Evolutionary conservation across 192 early-diverging fungal species (phyloP), one percentile per base, ranked within the genome.

Genomic region (Gaertneriomyces sp.): DNA sequence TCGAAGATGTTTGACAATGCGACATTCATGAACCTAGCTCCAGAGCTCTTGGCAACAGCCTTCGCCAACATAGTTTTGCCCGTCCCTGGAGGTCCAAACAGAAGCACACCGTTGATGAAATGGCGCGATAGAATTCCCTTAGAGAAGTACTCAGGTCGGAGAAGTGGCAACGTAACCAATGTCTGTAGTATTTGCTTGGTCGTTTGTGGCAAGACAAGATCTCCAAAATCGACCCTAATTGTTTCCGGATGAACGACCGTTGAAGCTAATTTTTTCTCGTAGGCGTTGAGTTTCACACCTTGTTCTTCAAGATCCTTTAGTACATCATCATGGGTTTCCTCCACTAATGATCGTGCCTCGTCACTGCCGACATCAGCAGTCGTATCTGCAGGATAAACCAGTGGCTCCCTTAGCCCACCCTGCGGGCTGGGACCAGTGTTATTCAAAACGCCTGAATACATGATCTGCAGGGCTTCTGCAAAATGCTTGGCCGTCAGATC

Each of bases 21-120:
- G 70, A 99, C 81, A 68, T 89, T 92, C 77, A 99, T 96, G 72
- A 99, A 99, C 6, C 88, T 91, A 0, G 97, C 97, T 42, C 89
- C 89, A 41, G 90, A 93, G 68, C 91, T 90, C 61, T 91, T 93
- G 7, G 84, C 84, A 20, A 84, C 71, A 9, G 84, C 79, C 58
- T 78, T 78, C 5, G 77, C 81, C 6, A 85, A 73, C 71, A 82
- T 64, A 7, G 82, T 80, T 56, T 77, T 74, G 43, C 73, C 69
- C 4, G 70, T 79, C 4, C 78, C 82, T 7, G 82, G 82, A 6
- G 84, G 84, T 5, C 84, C 84, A 65, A 84, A 85, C 42, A 85
- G 72, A 16, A 85, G 70, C 12, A 85, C 72, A n/a, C 84, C 84
- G 50, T 76, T 67, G 11, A 80, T 72, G 42, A 78, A 71, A 42